phyloP scores from a whole-genome alignment of 371 early-diverging fungal species.

The Mortierella sp. region DNA sequence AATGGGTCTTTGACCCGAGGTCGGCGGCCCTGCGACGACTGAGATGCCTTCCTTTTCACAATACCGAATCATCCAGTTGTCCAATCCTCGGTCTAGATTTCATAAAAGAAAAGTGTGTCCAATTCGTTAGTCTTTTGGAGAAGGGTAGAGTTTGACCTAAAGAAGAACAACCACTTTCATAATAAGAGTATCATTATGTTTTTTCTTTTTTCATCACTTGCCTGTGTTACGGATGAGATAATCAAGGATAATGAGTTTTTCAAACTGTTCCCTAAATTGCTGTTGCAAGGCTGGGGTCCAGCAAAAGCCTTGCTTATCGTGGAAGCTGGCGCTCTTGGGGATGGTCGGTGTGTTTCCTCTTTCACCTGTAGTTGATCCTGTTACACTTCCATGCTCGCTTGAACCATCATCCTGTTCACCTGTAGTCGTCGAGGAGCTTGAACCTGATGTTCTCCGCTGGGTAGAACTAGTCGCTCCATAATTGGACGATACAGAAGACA shows the following conservation, averaged over 20 bases:
- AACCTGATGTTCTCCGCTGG: background rate
- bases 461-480: background rate
- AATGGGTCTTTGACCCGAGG: conserved; percentile 11
- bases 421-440: background rate
- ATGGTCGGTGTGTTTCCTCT: conserved; percentile 6
- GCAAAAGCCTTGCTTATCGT: conserved; percentile 43
- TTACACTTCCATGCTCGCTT: conserved; percentile 19
- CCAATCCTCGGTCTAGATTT: conserved; percentile 79
- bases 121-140: background rate
- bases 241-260: conserved; percentile 85
- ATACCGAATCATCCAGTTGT: conserved; percentile 92
- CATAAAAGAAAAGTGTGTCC: background rate
- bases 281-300: conserved; percentile 75
- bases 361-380: conserved; percentile 29
- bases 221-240: conserved; percentile 93
- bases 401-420: conserved; percentile 26
- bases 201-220: conserved; percentile 40
- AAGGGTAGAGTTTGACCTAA: no score
- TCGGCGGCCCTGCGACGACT: conserved; percentile 25
- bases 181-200: no score
- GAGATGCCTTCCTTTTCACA: conserved; percentile 57
- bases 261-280: conserved; percentile 85
- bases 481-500: no score
- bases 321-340: no score
- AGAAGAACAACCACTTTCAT: no score